Conservation (phyloP, 1,284 basidiomycete species). For the Waitea zeae region DNA sequence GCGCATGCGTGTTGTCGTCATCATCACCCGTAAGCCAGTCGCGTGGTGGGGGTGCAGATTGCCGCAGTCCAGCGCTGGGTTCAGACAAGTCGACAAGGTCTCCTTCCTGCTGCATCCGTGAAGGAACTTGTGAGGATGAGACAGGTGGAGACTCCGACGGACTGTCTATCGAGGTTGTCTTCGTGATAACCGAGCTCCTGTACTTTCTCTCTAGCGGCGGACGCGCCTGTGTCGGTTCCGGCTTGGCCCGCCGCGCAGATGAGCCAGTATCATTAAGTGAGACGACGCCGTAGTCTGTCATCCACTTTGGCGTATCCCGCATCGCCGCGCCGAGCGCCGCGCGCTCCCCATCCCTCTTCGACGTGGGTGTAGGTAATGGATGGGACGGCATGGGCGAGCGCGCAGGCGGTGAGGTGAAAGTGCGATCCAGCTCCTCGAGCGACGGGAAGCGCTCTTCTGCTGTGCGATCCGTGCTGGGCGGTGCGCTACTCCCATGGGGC, state of each 20-base stretch:
- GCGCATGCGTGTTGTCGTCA: slow-evolving; percentile 17
- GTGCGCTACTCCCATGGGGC: neutral
- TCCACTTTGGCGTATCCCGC: neutral
- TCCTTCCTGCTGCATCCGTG: no score
- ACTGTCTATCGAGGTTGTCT: neutral
- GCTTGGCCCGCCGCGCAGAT: neutral
- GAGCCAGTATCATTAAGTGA: neutral
- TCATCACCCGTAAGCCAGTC: slow-evolving; percentile 65
- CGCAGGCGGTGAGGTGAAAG: slow-evolving; percentile 20
- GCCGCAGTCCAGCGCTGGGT: no score
- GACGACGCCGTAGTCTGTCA: neutral
- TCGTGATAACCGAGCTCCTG: neutral
- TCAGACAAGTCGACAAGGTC: no score
- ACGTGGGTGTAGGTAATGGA: neutral
- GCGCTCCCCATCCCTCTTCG: neutral
- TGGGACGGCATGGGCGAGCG: neutral
- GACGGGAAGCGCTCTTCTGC: slow-evolving; percentile 61
- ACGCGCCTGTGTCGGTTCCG: neutral
- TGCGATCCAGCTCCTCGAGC: slow-evolving; percentile 57
- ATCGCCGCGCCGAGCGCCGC: neutral
- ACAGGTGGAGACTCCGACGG: no score
- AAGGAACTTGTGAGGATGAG: no score
- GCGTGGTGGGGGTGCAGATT: slow-evolving; percentile 13
- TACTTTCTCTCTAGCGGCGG: neutral
- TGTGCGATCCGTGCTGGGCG: slow-evolving; percentile 21